Percentiles rank a stretch among this genome's conserved stretches.
Conservation (phyloP, 768 basidiomycete species). For the Suillus discolor region DNA sequence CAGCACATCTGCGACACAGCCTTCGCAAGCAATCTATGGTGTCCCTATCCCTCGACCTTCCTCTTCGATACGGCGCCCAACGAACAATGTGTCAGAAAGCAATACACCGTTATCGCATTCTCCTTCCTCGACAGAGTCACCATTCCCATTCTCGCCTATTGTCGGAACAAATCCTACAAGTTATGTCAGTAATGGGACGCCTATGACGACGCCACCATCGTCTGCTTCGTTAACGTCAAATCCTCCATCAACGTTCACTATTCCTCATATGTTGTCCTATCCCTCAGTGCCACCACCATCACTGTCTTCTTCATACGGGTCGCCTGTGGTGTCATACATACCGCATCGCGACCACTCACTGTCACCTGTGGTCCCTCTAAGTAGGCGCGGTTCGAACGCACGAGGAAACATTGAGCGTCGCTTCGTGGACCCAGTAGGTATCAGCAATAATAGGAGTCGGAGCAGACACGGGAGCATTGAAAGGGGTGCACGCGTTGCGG, state of each 20-base stretch:
- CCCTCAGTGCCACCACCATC: constrained; percentile 86
- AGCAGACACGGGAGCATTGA: constrained; percentile 64
- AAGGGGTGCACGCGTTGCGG: constrained; percentile 67
- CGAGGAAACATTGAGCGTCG: constrained; percentile 34
- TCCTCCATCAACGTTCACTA: constrained; percentile 29
- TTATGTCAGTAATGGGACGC: constrained; percentile 59
- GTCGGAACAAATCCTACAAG: constrained; percentile 56
- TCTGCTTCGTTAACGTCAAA: constrained; percentile 54
- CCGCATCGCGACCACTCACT: constrained; percentile 50
- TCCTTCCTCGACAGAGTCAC: constrained; percentile 65
- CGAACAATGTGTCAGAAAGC: constrained; percentile 47
- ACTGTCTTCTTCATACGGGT: constrained; percentile 77
- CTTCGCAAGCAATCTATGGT: constrained; percentile 45
- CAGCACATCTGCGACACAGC: constrained; percentile 24
- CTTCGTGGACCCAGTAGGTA: constrained; percentile 25
- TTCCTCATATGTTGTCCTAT: constrained; percentile 59
- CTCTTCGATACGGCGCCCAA: constrained; percentile 62
- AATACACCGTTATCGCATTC: constrained; percentile 70
- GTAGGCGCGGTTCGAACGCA: constrained; percentile 53
- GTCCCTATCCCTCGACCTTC: constrained; percentile 79
- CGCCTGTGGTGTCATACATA: constrained; percentile 53
- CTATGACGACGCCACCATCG: constrained; percentile 75
- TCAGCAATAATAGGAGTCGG: constrained; percentile 38
- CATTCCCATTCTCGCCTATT: constrained; percentile 67
- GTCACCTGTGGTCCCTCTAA: constrained; percentile 55